A percentile compares a stretch with the other conserved stretches of the same genome.
Evolutionary conservation across 139 green algal genomes (phyloP).

Genomic region (Chlorella sp.): DNA sequence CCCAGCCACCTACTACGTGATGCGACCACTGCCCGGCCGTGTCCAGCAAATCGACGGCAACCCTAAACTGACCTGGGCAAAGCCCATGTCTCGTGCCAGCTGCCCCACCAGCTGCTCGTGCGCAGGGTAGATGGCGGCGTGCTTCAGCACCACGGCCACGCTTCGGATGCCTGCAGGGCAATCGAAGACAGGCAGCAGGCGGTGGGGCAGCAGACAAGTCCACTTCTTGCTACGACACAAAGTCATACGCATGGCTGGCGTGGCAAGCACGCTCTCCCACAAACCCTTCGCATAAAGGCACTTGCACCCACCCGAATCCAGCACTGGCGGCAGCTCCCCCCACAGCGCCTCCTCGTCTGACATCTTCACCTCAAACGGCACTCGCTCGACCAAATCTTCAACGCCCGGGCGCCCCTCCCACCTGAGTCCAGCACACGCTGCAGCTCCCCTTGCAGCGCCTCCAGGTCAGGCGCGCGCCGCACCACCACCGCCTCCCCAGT

Average conservation of each 20-base stretch:
- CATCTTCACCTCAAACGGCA: constrained; percentile 23
- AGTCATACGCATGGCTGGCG: neutral
- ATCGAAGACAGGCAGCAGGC: neutral
- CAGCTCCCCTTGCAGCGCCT: constrained; percentile 54
- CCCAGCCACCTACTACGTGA: too few relatives aligned
- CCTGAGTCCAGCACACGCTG: constrained; percentile 57
- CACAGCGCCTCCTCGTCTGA: too few relatives aligned
- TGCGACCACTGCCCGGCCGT: too few relatives aligned
- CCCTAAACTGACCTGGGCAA: constrained; percentile 68
- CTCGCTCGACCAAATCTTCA: too few relatives aligned
- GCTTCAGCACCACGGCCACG: constrained; percentile 94
- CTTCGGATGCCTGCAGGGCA: constrained; percentile 80
- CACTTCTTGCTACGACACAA: neutral
- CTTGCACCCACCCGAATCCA: neutral
- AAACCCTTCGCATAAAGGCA: neutral
- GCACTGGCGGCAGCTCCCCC: neutral
- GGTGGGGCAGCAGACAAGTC: neutral
- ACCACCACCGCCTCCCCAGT: constrained; percentile 87
- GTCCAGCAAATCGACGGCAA: too few relatives aligned
- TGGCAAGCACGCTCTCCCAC: neutral
- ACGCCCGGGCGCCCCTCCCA: neutral
- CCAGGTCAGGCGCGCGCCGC: constrained; percentile 65
- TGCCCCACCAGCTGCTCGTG: constrained; percentile 84
- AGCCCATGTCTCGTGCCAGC: constrained; percentile 78
- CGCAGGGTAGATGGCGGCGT: constrained; percentile 88